Evolutionary conservation across 306 rosid species (phyloP), one percentile per base, ranked within the genome.

Genomic region (Pachyrhizus erosus): DNA sequence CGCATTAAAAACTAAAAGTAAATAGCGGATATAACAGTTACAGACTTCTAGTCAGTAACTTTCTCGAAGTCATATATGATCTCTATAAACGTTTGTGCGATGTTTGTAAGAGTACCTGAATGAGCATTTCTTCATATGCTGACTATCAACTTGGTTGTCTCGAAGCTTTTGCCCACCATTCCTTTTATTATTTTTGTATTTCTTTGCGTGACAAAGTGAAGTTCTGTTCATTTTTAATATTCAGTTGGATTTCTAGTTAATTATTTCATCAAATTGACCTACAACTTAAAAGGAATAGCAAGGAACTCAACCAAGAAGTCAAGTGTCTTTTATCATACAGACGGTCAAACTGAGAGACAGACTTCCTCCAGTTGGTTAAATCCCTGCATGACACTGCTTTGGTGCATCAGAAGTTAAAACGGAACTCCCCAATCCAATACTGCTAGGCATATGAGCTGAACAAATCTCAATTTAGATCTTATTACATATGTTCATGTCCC

Each of bases 401-500:
- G 7, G 10, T 7, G 26, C 34, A 26, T 70, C 39, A 46, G 7
- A 26, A 54, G 75, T 24, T 70, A 45, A 52, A 70, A 21, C 75
- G 42, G 8, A 49, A 20, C 65, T 51, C 45, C 11, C 20, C 33
- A 51, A 27, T 33, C 14, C 46, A 43, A 70, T 43, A 23, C 15
- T 26, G 23, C 23, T 24, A 13, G 24, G 43, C 55, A 42, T 21
- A 0, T 40, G 71, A 10, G 39, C 51, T n/a, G 62, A 75, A 55
- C 24, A 18, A 39, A 76, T 76, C 45, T 34, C 48, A 18, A 27
- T 34, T 21, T 68, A 37, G 54, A 72, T 61, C 67, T 66, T 45
- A 48, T 54, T 45, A 21, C 33, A 15, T 23, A 40, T 31, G 49
- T 51, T 39, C 11, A 69, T 17, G 33, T 26, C 5, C 70, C 58